Evolutionary conservation across 228 moss, liverwort and hornwort species (phyloP), one percentile per base, ranked within the genome.

Genomic region (Sphagnum fallax): DNA sequence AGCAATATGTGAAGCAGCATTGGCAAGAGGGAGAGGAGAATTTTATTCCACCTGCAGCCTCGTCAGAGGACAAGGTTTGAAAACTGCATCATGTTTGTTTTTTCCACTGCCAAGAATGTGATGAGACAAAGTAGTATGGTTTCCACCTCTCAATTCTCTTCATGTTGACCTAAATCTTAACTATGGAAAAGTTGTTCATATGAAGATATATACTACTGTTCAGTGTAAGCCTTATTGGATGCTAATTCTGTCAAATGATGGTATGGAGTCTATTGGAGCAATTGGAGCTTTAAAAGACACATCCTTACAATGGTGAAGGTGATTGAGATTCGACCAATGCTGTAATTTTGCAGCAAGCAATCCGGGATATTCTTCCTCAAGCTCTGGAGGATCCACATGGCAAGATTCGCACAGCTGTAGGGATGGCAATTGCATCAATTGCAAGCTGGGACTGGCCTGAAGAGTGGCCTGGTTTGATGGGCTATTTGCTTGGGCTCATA

Each of bases 371-470:
- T 61, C 94, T 94, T 77, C 94, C 94, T 71, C 88, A 77, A 73
- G 94, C 91, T 50, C 77, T 94, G 72, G 91, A 91, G 60, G 94
- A 94, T 72, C 91, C 94, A 10, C 86, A 89, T 84, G 91, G 94
- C 73, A 94, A 94, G 79, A 90, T 94, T 49, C 86, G 94, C 62
- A 94, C 94, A 76, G 94, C 91, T 52, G 89, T 91, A 66, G 94
- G 91, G 71, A 94, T 94, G 94, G 94, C 94, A 51, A 90, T 94
- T 68, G 94, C 94, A 69, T 82, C 89, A 10, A 91, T 94, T 78
- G 91, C 94, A 60, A 89, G 79, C 72, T 88, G 85, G 69, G 94
- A 94, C 72, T 94, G 94, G 94, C 94, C 94, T 67, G 91, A 94
- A 64, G 89, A 94, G 76, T 94, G 94, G 94, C 91, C 94, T 64